phyloP scores from a whole-genome alignment of 2,329 filamentous ascomycete genomes.

The Thermochaetoides dissita region DNA sequence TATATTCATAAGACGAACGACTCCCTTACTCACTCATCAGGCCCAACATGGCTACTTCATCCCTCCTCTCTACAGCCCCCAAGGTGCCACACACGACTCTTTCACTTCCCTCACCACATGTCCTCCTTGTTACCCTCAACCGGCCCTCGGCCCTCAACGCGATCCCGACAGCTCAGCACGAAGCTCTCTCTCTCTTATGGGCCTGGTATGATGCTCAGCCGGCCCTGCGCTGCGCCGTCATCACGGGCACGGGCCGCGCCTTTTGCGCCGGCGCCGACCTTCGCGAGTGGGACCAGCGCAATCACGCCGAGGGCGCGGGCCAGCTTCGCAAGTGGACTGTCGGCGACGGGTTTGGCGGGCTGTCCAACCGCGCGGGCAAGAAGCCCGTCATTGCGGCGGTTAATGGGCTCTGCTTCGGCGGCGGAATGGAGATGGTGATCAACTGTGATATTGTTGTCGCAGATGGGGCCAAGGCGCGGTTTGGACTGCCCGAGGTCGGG shows the following conservation, averaged over 20 bases:
- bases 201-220: conserved; percentile 51
- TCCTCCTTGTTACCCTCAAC: conserved; percentile 47
- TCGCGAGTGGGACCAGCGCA: conserved; percentile 38
- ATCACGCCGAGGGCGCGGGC: not conserved
- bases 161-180: conserved; percentile 35
- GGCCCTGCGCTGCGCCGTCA: conserved; percentile 43
- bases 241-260: conserved; percentile 49
- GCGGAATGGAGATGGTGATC: conserved; percentile 62
- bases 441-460: conserved; percentile 63
- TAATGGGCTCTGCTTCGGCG: conserved; percentile 61
- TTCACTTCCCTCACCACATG: conserved; percentile 36
- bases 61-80: conserved; percentile 7
- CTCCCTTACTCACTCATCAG: no score
- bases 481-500: conserved; percentile 58
- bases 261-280: conserved; percentile 59
- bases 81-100: conserved; percentile 15
- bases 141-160: conserved; percentile 45
- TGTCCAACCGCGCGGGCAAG: conserved; percentile 51
- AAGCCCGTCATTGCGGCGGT: conserved; percentile 68
- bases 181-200: conserved; percentile 30
- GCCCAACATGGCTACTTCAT: not conserved
- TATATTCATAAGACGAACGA: no score
- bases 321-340: conserved; percentile 42
- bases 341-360: conserved; percentile 46
- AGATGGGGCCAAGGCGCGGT: conserved; percentile 35